Conservation (phyloP, 768 basidiomycete genomes). For the Mycena capillaripes region DNA sequence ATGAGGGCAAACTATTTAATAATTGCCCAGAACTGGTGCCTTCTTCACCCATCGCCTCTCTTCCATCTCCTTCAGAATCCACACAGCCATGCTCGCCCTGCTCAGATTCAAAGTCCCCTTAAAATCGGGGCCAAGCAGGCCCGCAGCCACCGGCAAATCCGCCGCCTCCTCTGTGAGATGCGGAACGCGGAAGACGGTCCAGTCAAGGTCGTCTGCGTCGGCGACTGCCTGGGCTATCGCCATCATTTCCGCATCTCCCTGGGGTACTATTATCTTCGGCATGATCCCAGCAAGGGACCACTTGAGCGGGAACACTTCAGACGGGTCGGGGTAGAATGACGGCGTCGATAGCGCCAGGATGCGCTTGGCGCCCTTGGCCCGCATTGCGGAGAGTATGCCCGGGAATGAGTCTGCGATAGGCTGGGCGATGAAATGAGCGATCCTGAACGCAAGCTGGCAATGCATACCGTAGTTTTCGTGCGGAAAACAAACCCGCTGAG, state of each 20-base stretch:
- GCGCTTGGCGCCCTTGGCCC: constrained; percentile 24
- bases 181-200: constrained; percentile 26
- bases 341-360: constrained; percentile 28
- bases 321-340: constrained; percentile 21
- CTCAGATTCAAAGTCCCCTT: constrained; percentile 6
- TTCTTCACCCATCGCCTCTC: constrained; percentile 22
- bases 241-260: constrained; percentile 30
- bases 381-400: constrained; percentile 20
- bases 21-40: constrained; percentile 16
- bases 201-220: constrained; percentile 21
- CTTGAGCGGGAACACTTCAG: background rate
- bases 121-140: constrained; percentile 10
- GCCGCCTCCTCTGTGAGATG: constrained; percentile 10
- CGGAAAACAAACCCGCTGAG: constrained; percentile 9
- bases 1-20: background rate
- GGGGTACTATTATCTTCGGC: constrained; percentile 4
- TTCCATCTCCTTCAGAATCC: constrained; percentile 27
- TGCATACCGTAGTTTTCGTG: background rate
- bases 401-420: constrained; percentile 21
- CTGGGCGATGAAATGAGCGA: background rate
- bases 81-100: constrained; percentile 17
- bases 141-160: constrained; percentile 16
- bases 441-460: too few relatives aligned
- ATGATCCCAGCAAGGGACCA: background rate
- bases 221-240: constrained; percentile 19